Base-by-base conservation (phyloP, 345 rosid species). In the Aethionema arabicum region DNA sequence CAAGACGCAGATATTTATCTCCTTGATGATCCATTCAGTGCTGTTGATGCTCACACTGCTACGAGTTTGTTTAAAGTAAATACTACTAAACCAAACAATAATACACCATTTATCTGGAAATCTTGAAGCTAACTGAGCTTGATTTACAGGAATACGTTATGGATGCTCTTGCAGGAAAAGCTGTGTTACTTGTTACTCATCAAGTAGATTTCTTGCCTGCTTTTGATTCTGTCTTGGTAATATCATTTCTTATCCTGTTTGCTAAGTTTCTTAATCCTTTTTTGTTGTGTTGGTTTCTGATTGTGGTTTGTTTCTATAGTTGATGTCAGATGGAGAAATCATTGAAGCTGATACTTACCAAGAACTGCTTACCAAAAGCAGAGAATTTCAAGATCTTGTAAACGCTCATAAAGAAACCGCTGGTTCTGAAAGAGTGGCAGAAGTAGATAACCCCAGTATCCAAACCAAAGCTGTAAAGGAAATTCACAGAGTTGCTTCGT, bases 131-230 rank as follows among this genome's bases (percentile, higher is more conserved):
- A 40, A 76, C 2, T 74, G 60, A 73, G 52, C n/a, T 35, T 58
- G 48, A 49, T 62, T 76, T 55, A 65, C 83, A 92, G 98, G 95
- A 85, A 62, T 89, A 92, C 14, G 82, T 89, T 9, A 80, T 80
- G 83, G 83, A 66, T 29, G 98, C 93, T 57, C 97, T 92, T 13
- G 74, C 79, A 5, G 75, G 56, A 63, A 92, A 86, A 82, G 82
- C 91, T 14, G 90, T 89, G 38, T 68, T 92, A 35, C 83, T 89
- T 4, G 98, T 92, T 35, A 92, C 98, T 1, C 98, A 92, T 68
- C 98, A 92, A 89, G 98, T 92, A 33, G 98, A 89, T 66, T 92
- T 92, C 80, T 76, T 92, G 45, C 98, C 98, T n/a, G 77, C 89
- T 32, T 92, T 92, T 68, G 84, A 87, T 70, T 74, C 82, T 40